Evolutionary conservation across 805 yeast genomes (phyloP).

Genomic region (Cyberlindnera xylosilytica): DNA sequence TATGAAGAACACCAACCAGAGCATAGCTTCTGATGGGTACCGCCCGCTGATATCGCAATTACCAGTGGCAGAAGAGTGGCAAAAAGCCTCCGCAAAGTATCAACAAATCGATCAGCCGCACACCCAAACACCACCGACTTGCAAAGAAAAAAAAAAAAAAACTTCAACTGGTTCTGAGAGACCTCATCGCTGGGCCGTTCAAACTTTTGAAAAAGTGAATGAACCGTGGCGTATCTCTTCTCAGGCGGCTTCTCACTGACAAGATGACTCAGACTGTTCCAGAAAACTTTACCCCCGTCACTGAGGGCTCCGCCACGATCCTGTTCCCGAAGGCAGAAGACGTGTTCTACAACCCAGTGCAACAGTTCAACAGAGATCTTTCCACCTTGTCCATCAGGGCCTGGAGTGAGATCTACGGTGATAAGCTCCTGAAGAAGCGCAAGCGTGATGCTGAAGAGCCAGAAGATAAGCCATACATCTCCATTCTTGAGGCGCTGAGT

Average conservation of each 20-base stretch:
- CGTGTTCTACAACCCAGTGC: slow-evolving; percentile 95
- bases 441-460: slow-evolving; percentile 29
- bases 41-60: too few relatives aligned
- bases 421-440: slow-evolving; percentile 30
- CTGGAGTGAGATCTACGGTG: slow-evolving; percentile 66
- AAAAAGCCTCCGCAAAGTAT: too few relatives aligned
- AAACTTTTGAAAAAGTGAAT: too few relatives aligned
- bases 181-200: too few relatives aligned
- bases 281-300: slow-evolving; percentile 37
- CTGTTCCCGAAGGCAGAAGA: slow-evolving; percentile 76
- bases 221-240: not conserved
- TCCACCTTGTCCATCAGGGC: slow-evolving; percentile 84
- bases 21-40: too few relatives aligned
- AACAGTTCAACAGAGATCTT: slow-evolving; percentile 92
- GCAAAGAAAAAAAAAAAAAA: too few relatives aligned
- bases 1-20: not conserved
- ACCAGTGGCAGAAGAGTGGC: too few relatives aligned
- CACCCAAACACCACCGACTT: too few relatives aligned
- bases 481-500: slow-evolving; percentile 83
- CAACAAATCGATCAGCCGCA: too few relatives aligned
- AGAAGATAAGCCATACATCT: slow-evolving; percentile 40
- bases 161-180: too few relatives aligned
- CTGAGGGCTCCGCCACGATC: slow-evolving; percentile 83
- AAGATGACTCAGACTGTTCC: slow-evolving; percentile 7
- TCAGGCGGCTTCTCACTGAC: slow-evolving; percentile 1